phyloP scores from a whole-genome alignment of 2,329 filamentous ascomycete genomes.

The Claviceps maximensis region DNA sequence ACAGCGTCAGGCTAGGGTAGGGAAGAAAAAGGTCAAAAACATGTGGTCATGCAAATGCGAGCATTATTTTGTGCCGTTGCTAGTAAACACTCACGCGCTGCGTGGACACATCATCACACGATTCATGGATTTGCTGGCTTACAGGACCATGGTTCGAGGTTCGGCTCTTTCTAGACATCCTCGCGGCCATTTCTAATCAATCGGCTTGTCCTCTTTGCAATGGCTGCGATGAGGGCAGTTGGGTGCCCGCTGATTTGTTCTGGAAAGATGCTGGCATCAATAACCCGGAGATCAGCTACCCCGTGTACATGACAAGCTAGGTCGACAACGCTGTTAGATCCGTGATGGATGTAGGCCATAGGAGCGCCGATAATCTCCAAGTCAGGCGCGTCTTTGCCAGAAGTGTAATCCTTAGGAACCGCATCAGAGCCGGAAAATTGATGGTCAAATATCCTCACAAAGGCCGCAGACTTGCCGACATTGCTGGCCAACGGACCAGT shows the following conservation, averaged over 20 bases:
- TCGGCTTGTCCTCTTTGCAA: slow-evolving; percentile 10
- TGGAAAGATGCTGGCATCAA: slow-evolving; percentile 44
- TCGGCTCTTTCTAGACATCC: neutral
- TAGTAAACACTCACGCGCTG: neutral
- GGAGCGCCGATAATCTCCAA: slow-evolving; percentile 9
- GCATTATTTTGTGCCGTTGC: neutral
- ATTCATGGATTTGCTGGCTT: neutral
- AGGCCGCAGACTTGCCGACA: slow-evolving; percentile 9
- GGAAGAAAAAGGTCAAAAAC: neutral
- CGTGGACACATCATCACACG: neutral
- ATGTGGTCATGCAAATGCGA: neutral
- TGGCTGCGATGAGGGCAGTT: slow-evolving; percentile 10
- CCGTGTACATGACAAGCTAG: slow-evolving; percentile 39
- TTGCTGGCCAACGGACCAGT: slow-evolving; percentile 10
- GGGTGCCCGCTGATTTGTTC: slow-evolving; percentile 16
- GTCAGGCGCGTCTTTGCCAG: slow-evolving; percentile 8
- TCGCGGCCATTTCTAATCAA: slow-evolving; percentile 5
- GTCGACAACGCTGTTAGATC: slow-evolving; percentile 25
- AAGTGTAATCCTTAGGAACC: slow-evolving; percentile 8
- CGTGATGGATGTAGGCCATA: slow-evolving; percentile 10
- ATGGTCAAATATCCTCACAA: slow-evolving; percentile 9
- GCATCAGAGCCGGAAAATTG: slow-evolving; percentile 1
- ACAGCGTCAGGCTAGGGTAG: neutral
- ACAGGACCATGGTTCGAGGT: neutral
- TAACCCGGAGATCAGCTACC: slow-evolving; percentile 38